A percentile compares a stretch with the other conserved stretches of the same genome.
Evolutionary conservation across 2,329 filamentous ascomycete genomes (phyloP).

Genomic region (Pochonia chlamydosporia): DNA sequence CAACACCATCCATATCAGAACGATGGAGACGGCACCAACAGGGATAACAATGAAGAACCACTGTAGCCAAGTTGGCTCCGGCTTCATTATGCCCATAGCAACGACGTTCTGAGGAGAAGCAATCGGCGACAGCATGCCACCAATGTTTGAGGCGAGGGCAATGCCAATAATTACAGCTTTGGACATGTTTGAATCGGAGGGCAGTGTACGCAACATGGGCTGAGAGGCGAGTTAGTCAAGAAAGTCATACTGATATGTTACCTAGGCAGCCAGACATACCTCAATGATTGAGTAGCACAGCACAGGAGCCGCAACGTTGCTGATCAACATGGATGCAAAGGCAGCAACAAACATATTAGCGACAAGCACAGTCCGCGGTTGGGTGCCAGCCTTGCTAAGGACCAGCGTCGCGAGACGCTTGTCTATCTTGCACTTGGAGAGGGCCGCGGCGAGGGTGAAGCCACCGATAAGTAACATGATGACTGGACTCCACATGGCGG

Average conservation of each 20-base stretch:
- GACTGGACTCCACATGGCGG: conserved; percentile 98
- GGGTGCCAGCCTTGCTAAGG: conserved; percentile 90
- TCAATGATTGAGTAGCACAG: conserved; percentile 97
- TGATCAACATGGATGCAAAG: conserved; percentile 98
- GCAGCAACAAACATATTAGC: conserved; percentile 98
- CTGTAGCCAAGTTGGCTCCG: conserved; percentile 83
- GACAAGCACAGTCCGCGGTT: conserved; percentile 81
- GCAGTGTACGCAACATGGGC: conserved; percentile 90
- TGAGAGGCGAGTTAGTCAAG: conserved; percentile 24
- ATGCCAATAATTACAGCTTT: conserved; percentile 95
- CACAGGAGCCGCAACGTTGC: conserved; percentile 94
- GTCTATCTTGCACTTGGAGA: conserved; percentile 96
- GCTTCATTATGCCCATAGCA: conserved; percentile 90
- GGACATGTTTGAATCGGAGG: conserved; percentile 84
- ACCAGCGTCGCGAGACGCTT: conserved; percentile 96
- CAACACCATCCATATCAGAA: conserved; percentile 84
- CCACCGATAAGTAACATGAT: conserved; percentile 97
- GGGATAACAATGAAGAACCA: conserved; percentile 98
- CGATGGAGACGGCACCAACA: conserved; percentile 81
- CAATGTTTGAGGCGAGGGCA: conserved; percentile 89
- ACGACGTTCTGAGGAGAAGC: conserved; percentile 97
- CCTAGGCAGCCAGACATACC: conserved; percentile 39
- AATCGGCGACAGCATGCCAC: conserved; percentile 93
- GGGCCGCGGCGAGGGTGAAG: conserved; percentile 88
- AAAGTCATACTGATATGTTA: neutral